These are phyloP conservation scores for Beauveria sp. DNA, from an alignment of 2,329 filamentous ascomycete species.

Conservation along the genomic window DNA sequence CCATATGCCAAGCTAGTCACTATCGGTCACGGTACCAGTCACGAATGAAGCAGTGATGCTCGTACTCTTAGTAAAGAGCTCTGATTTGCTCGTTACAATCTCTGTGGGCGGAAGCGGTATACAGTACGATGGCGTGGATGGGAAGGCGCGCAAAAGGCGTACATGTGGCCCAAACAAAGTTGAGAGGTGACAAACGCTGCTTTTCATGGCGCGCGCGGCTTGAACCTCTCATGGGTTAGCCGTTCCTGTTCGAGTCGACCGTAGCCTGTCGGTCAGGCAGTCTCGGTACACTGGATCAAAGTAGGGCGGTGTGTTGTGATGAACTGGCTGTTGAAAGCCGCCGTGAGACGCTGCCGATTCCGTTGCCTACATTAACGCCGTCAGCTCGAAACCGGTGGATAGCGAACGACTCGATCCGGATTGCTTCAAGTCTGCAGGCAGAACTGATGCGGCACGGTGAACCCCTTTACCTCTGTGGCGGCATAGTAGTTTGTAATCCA, in stretches of 20 bases:
- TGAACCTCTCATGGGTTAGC: background rate
- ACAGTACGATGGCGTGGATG: background rate
- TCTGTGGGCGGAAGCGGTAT: background rate
- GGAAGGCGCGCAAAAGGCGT: background rate
- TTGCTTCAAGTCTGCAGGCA: background rate
- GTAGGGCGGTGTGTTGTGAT: background rate
- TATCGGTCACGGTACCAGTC: constrained; percentile 8
- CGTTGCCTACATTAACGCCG: background rate
- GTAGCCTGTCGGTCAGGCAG: too few species aligned
- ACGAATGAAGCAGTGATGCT: constrained; percentile 1
- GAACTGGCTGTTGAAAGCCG: background rate
- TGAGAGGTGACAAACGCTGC: background rate
- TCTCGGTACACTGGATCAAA: background rate
- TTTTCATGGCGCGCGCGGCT: background rate
- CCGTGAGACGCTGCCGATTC: background rate
- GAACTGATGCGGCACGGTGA: too few species aligned
- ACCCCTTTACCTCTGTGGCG: too few species aligned
- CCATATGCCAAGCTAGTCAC: constrained; percentile 2
- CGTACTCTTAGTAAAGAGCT: background rate
- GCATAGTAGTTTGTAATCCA: too few species aligned
- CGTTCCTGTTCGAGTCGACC: background rate
- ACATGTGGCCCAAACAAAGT: background rate
- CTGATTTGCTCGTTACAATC: background rate
- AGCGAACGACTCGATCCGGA: background rate
- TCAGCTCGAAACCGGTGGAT: background rate